Percentiles rank a stretch among this genome's conserved stretches.
These are phyloP conservation scores for Firmiana major DNA, from an alignment of 345 rosid species.

Conservation along the genomic window DNA sequence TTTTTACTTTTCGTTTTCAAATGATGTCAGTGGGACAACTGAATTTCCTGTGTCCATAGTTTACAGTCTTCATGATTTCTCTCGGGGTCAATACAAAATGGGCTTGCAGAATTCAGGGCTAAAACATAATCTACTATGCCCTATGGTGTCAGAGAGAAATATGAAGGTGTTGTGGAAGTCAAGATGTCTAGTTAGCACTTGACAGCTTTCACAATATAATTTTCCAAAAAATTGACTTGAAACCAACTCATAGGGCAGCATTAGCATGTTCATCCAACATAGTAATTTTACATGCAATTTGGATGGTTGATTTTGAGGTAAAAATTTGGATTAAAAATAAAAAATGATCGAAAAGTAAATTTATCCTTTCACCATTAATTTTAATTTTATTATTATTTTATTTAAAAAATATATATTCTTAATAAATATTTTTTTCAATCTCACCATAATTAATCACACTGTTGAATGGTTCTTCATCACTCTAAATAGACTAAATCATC, in stretches of 20 bases:
- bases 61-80: neutral
- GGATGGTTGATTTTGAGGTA: too few relatives aligned
- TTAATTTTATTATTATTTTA: too few relatives aligned
- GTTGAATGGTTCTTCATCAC: neutral
- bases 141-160: neutral
- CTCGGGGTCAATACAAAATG: neutral
- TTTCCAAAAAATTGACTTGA: constrained; percentile 15
- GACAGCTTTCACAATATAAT: constrained; percentile 20
- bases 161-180: neutral
- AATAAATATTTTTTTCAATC: too few relatives aligned
- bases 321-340: too few relatives aligned
- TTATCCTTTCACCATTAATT: too few relatives aligned
- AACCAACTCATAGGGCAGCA: neutral
- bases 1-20: neutral
- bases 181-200: constrained; percentile 21
- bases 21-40: neutral
- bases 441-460: too few relatives aligned
- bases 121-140: neutral
- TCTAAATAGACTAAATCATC: neutral
- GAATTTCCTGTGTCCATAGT: neutral
- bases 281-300: too few relatives aligned
- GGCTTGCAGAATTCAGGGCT: neutral
- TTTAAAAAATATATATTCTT: too few relatives aligned
- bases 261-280: neutral
- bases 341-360: too few relatives aligned